Base-by-base conservation (phyloP, 2,329 filamentous ascomycete species). In the Aureobasidium sp. region DNA sequence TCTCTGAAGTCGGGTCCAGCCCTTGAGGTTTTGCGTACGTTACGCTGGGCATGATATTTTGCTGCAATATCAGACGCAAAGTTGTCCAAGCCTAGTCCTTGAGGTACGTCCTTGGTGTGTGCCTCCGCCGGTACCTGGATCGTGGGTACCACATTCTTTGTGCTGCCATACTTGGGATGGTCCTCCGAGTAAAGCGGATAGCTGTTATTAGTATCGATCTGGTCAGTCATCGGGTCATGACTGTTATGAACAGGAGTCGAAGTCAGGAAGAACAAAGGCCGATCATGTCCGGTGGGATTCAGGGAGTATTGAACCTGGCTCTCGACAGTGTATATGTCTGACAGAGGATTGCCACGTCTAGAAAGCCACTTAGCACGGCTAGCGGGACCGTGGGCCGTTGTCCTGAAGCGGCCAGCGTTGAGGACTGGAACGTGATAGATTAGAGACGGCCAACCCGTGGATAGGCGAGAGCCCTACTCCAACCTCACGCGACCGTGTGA, bases 131-230 rank as follows among this genome's bases (percentile, higher is more conserved):
- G 60, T 22, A 55, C 41, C 42, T 37, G 39, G 2, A 62, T 29
- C 20, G 42, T 55, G 7, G 49, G 42, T 20, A 51, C 42, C n/a
- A 17, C 31, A 39, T 48, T 39, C n/a, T 37, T 48, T 44, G 60
- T 36, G 25, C 34, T 62, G 48, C 60, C 60, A 53, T 53, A 62
- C 27, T 62, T 62, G 12, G 60, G 60, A 49, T 62, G 60, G 42
- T 62, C 60, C 25, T 62, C 60, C 34, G 60, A 62, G 41, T 62
- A 62, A 8, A 62, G 49, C 31, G 60, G 60, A 47, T 62, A 56
- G 34, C 25, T 47, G 51, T 36, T 17, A 44, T 62, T 62, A 56
- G 60, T 49, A 47, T 55, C 45, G 25, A 48, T 29, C 25, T 58
- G 55, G 55, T 48, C 55, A 48, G 55, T 58, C 55, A 58, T 58